Percentiles rank a stretch among this genome's conserved stretches.
Conservation (phyloP, 805 yeast species). For the Sugiyamaella boreocaroliniensis region DNA sequence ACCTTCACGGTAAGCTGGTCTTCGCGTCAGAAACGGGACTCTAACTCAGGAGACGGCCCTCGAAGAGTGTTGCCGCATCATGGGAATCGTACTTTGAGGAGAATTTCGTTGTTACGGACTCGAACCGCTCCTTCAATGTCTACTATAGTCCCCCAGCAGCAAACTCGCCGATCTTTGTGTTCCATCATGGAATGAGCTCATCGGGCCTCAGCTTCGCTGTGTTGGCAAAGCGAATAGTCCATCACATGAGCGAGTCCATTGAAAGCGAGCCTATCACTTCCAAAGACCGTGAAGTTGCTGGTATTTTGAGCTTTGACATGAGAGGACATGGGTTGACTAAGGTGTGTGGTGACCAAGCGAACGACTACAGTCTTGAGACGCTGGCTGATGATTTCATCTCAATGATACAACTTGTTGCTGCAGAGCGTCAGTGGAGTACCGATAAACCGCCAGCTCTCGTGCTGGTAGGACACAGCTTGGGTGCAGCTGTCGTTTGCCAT, state of each 20-base stretch:
- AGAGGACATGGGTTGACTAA: conserved; percentile 74
- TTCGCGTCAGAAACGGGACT: background rate
- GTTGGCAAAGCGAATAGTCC: conserved; percentile 35
- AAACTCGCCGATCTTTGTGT: conserved; percentile 53
- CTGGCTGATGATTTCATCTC: conserved; percentile 53
- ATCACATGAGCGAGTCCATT: conserved; percentile 18
- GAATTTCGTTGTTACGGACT: conserved; percentile 21
- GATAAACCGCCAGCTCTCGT: conserved; percentile 33
- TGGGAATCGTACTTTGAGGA: conserved; percentile 35
- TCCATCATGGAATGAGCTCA: conserved; percentile 96
- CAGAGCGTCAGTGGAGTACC: conserved; percentile 10
- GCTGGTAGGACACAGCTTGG: conserved; percentile 84
- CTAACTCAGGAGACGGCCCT: background rate
- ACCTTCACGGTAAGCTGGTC: no score
- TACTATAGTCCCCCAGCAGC: conserved; percentile 51
- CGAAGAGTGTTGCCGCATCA: background rate
- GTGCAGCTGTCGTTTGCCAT: conserved; percentile 75
- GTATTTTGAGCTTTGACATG: conserved; percentile 66
- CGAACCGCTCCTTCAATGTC: conserved; percentile 39
- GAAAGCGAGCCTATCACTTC: background rate
- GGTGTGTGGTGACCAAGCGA: conserved; percentile 19
- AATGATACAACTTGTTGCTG: conserved; percentile 40
- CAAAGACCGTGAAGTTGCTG: conserved; percentile 40
- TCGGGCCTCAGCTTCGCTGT: conserved; percentile 69
- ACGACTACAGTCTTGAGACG: conserved; percentile 42